A percentile compares a stretch with the other conserved stretches of the same genome.
These are phyloP conservation scores for Aspergillus ellipticus DNA, from an alignment of 495 filamentous ascomycete genomes.

Conservation along the genomic window DNA sequence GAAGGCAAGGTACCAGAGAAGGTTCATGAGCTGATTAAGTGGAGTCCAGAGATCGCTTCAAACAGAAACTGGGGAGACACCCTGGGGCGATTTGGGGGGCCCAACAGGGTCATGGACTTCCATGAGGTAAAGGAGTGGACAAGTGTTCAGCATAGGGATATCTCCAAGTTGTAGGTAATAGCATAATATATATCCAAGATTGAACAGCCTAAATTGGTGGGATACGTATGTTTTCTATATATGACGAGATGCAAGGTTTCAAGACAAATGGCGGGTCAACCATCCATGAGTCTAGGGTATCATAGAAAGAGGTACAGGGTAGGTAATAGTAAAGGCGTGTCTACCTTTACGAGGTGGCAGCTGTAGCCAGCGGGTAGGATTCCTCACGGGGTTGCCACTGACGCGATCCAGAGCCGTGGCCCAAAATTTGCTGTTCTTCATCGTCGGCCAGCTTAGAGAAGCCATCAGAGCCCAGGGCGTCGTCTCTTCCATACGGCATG, in stretches of 20 bases:
- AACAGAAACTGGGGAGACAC: conserved; percentile 47
- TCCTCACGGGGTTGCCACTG: conserved; percentile 18
- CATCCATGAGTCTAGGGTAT: conserved; percentile 11
- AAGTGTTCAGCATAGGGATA: conserved; percentile 12
- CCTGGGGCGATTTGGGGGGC: conserved; percentile 45
- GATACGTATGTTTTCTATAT: neutral
- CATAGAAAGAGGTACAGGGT: conserved; percentile 1
- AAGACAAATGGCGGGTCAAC: neutral
- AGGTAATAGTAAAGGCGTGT: neutral
- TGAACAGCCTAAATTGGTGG: neutral
- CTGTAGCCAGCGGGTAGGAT: conserved; percentile 24
- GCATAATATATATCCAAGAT: neutral
- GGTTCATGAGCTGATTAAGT: conserved; percentile 41
- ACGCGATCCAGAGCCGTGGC: conserved; percentile 9
- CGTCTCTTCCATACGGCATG: conserved; percentile 49
- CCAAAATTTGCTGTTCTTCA: conserved; percentile 39
- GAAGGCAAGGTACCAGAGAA: conserved; percentile 38
- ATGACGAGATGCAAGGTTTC: neutral
- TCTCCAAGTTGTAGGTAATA: conserved; percentile 14
- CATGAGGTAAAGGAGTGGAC: conserved; percentile 42
- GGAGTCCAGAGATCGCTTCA: conserved; percentile 47
- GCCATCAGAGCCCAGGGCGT: conserved; percentile 28
- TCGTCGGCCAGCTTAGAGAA: conserved; percentile 46
- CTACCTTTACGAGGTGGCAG: conserved; percentile 12
- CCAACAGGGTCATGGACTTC: conserved; percentile 45